These are phyloP conservation scores for Globisporangium parvum DNA, from an alignment of 352 stramenopile genomes.

Conservation along the genomic window DNA sequence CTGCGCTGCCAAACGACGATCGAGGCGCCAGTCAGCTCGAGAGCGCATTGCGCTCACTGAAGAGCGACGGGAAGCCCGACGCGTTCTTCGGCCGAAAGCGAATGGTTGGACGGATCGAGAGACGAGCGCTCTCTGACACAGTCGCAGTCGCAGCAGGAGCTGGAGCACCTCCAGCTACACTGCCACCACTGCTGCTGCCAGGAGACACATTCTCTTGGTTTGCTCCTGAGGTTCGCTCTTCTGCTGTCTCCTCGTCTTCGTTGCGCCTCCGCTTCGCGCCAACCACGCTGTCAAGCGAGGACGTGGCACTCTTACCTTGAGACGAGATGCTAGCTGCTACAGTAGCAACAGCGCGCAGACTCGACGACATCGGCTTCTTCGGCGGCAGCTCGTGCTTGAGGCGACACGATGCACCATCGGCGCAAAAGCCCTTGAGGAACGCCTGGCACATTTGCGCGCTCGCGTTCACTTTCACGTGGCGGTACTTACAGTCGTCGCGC, in stretches of 20 bases:
- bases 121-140: constrained; percentile 10
- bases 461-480: constrained; percentile 75
- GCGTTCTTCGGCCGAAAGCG: constrained; percentile 54
- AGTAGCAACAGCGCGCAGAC: constrained; percentile 2
- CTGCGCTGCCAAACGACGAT: no score
- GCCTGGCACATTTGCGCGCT: constrained; percentile 52
- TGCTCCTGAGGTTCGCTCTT: background rate
- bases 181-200: background rate
- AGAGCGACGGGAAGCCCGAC: constrained; percentile 39
- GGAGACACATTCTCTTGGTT: constrained; percentile 12
- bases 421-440: constrained; percentile 67
- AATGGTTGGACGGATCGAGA: constrained; percentile 65
- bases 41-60: constrained; percentile 13
- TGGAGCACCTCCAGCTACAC: background rate
- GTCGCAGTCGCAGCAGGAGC: background rate
- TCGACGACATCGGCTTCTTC: constrained; percentile 18
- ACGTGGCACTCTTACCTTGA: constrained; percentile 29
- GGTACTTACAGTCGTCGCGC: constrained; percentile 70
- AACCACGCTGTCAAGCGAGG: background rate
- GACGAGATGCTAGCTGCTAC: background rate
- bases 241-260: background rate
- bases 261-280: background rate
- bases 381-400: constrained; percentile 57
- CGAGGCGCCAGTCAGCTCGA: background rate
- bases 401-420: constrained; percentile 39